Base-by-base conservation (phyloP, 176 grass and related monocot species). In the Elaeis guineensis region DNA sequence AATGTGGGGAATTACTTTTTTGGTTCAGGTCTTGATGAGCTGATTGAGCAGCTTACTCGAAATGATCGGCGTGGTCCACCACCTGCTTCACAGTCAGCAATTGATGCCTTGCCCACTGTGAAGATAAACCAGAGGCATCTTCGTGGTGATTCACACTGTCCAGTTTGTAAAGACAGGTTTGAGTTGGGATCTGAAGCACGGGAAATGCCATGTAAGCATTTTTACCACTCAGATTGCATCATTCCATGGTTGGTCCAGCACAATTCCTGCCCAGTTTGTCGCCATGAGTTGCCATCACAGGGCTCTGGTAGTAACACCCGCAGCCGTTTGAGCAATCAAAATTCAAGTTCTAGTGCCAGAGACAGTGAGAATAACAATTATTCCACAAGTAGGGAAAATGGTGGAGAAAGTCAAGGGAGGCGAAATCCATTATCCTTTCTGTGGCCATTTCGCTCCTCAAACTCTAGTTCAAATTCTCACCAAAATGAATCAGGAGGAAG, bases 231-330 rank as follows among this genome's bases (percentile, higher is more conserved):
- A 12, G 70, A 73, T 51, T 73, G 70, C 51, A 73, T 73, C 63
- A 52, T 49, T 54, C 70, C 70, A 15, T 73, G 70, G 70, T 23
- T 73, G 44, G 70, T 55, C 50, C 70, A 18, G 25, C 70, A 73
- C 26, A 73, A 73, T 54, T 63, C 70, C n/a, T 73, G 70, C 58
- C 70, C 70, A 55, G 70, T 73, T 55, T 73, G 70, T 55, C 70
- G 70, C 19, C 50, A 44, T 55, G 24, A 55, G 70, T 44, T 73
- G 25, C 70, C 70, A 23, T 55, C 51, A 6, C 70, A 56, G 19
- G 28, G 16, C 19, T 62, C 70, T 48, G 23, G 22, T 48, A 19
- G 14, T 23, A 44, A 3, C 53, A 14, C 18, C 26, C 57, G 24
- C 51, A 24, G 6, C 0, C 68, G 23, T 44, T 63, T 0, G 6